A percentile compares a stretch with the other conserved stretches of the same genome.
Conservation (phyloP, 441 rosid species). For the Omphalea diandra region DNA sequence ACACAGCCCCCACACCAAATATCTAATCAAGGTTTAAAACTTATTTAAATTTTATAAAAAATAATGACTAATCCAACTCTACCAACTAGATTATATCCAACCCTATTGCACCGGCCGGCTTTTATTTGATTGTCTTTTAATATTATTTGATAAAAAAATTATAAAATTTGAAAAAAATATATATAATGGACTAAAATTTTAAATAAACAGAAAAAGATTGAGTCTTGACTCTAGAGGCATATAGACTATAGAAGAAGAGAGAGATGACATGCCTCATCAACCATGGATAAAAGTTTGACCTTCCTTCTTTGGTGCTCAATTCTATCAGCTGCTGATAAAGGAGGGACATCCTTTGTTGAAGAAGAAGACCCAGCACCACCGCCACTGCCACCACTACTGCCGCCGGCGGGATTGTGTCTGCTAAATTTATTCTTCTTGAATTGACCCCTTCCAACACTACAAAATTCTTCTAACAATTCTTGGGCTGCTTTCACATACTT, state of each 20-base stretch:
- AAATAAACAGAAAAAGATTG: conserved; percentile 15
- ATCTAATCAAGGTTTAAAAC: conserved; percentile 22
- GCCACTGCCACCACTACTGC: conserved; percentile 25
- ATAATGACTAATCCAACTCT: conserved; percentile 36
- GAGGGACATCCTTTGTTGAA: conserved; percentile 52
- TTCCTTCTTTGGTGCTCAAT: conserved; percentile 93
- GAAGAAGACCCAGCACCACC: conserved; percentile 53
- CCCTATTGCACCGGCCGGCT: conserved; percentile 65
- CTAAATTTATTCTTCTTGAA: conserved; percentile 59
- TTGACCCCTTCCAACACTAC: conserved; percentile 79
- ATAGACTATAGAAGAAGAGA: conserved; percentile 13
- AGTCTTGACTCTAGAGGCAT: conserved; percentile 32
- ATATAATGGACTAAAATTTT: conserved; percentile 11
- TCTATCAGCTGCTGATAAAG: conserved; percentile 74
- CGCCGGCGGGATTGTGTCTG: conserved; percentile 34
- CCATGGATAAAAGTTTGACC: conserved; percentile 88
- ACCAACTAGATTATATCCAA: conserved; percentile 49
- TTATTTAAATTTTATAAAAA: conserved; percentile 15
- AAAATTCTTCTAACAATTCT: conserved; percentile 85
- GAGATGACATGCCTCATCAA: conserved; percentile 89
- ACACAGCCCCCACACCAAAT: conserved; percentile 24
- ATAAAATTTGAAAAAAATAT: not conserved
- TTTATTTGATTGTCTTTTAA: conserved; percentile 26
- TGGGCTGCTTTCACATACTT: conserved; percentile 71
- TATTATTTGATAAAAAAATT: not conserved